phyloP scores from a whole-genome alignment of 2,329 filamentous ascomycete species.

The Westerdykella ornata region DNA sequence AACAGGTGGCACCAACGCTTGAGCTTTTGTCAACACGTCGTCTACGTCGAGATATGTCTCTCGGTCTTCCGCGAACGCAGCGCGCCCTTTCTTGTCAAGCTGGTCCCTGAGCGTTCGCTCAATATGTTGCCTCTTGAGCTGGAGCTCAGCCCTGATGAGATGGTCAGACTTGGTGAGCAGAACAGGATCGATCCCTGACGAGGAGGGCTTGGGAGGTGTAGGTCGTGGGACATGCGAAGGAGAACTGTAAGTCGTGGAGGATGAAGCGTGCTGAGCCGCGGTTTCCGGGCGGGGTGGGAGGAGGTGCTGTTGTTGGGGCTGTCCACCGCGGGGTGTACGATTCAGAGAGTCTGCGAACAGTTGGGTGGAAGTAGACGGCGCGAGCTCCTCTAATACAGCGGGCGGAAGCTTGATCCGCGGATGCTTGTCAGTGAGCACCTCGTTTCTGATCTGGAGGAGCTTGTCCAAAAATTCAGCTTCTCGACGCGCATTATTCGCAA shows the following conservation, averaged over 20 bases:
- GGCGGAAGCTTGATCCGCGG: conserved; percentile 54
- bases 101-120: conserved; percentile 74
- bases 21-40: conserved; percentile 49
- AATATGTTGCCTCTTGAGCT: conserved; percentile 71
- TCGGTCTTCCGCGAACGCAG: conserved; percentile 42
- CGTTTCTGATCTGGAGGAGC: conserved; percentile 73
- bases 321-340: not conserved
- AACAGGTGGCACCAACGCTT: conserved; percentile 64
- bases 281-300: conserved; percentile 28
- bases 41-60: conserved; percentile 40
- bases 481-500: conserved; percentile 33
- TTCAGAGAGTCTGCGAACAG: not conserved
- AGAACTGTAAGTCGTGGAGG: conserved; percentile 19
- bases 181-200: conserved; percentile 71
- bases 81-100: conserved; percentile 54
- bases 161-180: conserved; percentile 81
- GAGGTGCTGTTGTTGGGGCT: conserved; percentile 21
- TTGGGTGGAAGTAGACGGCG: conserved; percentile 21
- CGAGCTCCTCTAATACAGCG: conserved; percentile 44
- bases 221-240: conserved; percentile 25
- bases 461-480: conserved; percentile 59
- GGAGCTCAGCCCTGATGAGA: conserved; percentile 72
- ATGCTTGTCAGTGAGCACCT: conserved; percentile 71
- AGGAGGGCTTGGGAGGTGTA: conserved; percentile 41
- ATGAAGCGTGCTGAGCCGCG: conserved; percentile 18